Conservation (phyloP, 164 flowering plant species). For the Magnolia changhungtana region DNA sequence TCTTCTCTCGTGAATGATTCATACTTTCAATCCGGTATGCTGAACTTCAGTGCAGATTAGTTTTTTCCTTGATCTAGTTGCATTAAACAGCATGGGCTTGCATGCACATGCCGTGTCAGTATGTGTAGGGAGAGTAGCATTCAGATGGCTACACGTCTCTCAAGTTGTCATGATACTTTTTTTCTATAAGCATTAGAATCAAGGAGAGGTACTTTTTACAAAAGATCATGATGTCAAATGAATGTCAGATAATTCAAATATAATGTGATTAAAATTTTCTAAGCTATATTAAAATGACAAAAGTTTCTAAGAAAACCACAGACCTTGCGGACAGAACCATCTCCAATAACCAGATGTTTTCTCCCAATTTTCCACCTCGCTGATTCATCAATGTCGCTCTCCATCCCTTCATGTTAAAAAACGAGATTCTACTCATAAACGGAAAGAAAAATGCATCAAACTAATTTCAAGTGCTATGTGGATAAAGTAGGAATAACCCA, state of each 20-base stretch:
- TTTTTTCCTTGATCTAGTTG: no score
- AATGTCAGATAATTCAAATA: neutral
- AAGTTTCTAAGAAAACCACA: neutral
- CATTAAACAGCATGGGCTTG: no score
- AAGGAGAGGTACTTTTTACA: neutral
- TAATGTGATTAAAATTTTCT: neutral
- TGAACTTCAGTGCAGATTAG: no score
- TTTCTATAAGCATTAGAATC: no score
- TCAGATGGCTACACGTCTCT: no score
- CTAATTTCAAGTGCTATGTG: no score
- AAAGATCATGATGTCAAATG: neutral
- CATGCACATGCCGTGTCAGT: no score
- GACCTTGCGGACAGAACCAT: slow-evolving; percentile 6
- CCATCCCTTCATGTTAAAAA: neutral
- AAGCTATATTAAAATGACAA: neutral
- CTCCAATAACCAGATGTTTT: neutral
- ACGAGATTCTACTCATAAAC: neutral
- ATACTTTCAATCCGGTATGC: no score
- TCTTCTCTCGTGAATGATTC: no score
- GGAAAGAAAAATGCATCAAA: neutral
- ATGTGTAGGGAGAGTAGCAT: no score
- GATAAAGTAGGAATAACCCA: neutral
- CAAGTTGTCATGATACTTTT: no score
- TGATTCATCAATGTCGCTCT: slow-evolving; percentile 8
- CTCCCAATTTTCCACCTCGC: slow-evolving; percentile 1